Evolutionary conservation across 441 rosid species (phyloP), one percentile per base, ranked within the genome.

Genomic region (Erodium trifolium): DNA sequence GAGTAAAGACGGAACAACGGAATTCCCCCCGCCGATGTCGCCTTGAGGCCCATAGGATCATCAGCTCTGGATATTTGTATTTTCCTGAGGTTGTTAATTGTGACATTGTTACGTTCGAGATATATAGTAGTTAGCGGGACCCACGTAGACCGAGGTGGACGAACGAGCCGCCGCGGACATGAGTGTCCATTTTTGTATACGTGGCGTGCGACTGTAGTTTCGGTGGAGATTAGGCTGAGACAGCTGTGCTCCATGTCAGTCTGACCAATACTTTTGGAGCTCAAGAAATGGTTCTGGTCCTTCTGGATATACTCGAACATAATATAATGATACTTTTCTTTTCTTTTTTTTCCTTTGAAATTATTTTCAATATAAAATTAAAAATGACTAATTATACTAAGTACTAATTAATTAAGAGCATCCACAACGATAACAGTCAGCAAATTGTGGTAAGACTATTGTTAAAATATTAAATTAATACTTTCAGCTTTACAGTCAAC

Each of bases 111-210:
- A 3, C 3, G 8, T 62, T 37, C 23, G 3, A 9, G 12, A 67
- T 78, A 23, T 89, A 88, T 84, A 77, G 81, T 17, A 23, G 35
- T 7, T 62, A 3, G 77, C 14, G 72, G 81, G 71, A 27, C 80
- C 83, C 68, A 71, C 43, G 3, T n/a, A 66, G 78, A 73, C 83
- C 75, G 6, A 73, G 69, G 70, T 83, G 84, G 88, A 63, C 79
- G 76, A 76, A 80, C 93, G 69, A 73, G 78, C 59, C 87, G 87
- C 97, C 78, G 92, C 89, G 84, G 59, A 77, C 79, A 66, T 66
- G 74, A 49, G 13, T 35, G 67, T 31, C 18, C 59, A 68, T 1
- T 19, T 7, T 2, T 23, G 63, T 62, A 66, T 63, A 80, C 72
- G 82, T 83, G 97, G 81, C 80, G 23, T 0, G 3, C 27, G 27